phyloP scores from a whole-genome alignment of 805 yeast species.

The Candida schatavii region DNA sequence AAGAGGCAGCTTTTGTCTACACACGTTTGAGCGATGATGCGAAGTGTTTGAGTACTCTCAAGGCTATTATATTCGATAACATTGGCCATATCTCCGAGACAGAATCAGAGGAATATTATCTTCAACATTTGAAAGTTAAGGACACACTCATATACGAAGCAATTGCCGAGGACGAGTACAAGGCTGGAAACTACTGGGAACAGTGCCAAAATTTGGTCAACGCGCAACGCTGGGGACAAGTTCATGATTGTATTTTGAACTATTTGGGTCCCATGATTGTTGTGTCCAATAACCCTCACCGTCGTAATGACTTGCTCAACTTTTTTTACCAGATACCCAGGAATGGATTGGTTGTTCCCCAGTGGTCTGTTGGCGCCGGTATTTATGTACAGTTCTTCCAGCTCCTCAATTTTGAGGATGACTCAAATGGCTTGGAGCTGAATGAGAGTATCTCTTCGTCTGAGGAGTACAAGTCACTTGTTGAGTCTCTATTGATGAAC shows the following conservation, averaged over 20 bases:
- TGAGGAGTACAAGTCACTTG: constrained; percentile 12
- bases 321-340: constrained; percentile 46
- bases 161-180: constrained; percentile 54
- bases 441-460: constrained; percentile 5
- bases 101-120: constrained; percentile 35
- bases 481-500: constrained; percentile 44
- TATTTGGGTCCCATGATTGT: constrained; percentile 74
- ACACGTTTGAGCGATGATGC: constrained; percentile 53
- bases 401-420: constrained; percentile 12
- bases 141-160: constrained; percentile 49
- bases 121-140: constrained; percentile 47
- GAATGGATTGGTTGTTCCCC: constrained; percentile 33
- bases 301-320: constrained; percentile 34
- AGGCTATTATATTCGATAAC: constrained; percentile 30
- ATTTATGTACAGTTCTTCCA: constrained; percentile 52
- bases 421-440: constrained; percentile 9
- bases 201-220: constrained; percentile 61
- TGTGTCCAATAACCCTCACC: constrained; percentile 39
- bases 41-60: constrained; percentile 40
- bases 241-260: constrained; percentile 55
- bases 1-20: constrained; percentile 61
- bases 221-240: constrained; percentile 60
- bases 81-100: constrained; percentile 20
- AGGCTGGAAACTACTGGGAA: constrained; percentile 48
- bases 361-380: constrained; percentile 59